Conservation (phyloP, 148 eudicot genomes). For the Cornus suecica region DNA sequence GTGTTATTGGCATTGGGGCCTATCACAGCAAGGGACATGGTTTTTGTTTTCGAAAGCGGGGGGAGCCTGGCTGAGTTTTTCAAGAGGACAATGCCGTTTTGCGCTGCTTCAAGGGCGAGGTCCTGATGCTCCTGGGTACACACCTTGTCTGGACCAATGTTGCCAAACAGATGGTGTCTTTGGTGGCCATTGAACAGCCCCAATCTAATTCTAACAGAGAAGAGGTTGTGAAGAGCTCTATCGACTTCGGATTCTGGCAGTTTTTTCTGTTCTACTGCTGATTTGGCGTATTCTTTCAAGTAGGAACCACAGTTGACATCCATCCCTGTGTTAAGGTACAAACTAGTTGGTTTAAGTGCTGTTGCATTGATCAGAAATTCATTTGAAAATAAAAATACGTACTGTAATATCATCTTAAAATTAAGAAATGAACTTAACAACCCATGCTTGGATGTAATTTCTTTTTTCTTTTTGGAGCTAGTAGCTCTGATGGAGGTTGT, state of each 20-base stretch:
- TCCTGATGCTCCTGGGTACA: slow-evolving; percentile 50
- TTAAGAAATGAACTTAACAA: too few relatives aligned
- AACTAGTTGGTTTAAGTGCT: not conserved
- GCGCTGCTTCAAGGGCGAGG: slow-evolving; percentile 79
- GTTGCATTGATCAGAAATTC: not conserved
- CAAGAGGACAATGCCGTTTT: slow-evolving; percentile 65
- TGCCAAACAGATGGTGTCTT: slow-evolving; percentile 34
- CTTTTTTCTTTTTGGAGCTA: too few relatives aligned
- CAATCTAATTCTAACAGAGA: slow-evolving; percentile 66
- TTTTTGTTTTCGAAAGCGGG: slow-evolving; percentile 46
- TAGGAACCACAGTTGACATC: slow-evolving; percentile 79
- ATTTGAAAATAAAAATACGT: too few relatives aligned
- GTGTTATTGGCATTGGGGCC: slow-evolving; percentile 72
- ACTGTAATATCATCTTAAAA: too few relatives aligned
- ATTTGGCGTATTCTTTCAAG: slow-evolving; percentile 64
- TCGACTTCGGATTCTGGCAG: slow-evolving; percentile 48
- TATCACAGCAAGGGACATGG: slow-evolving; percentile 63
- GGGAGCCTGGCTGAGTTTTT: slow-evolving; percentile 58
- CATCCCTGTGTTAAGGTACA: slow-evolving; percentile 51
- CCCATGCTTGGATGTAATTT: too few relatives aligned
- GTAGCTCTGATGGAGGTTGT: too few relatives aligned
- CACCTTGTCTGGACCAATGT: slow-evolving; percentile 47
- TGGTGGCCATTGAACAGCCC: slow-evolving; percentile 80
- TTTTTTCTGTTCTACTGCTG: slow-evolving; percentile 58
- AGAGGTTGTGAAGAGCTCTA: slow-evolving; percentile 80